phyloP scores from a whole-genome alignment of 768 basidiomycete species.

The Aureoboletus auriporus region DNA sequence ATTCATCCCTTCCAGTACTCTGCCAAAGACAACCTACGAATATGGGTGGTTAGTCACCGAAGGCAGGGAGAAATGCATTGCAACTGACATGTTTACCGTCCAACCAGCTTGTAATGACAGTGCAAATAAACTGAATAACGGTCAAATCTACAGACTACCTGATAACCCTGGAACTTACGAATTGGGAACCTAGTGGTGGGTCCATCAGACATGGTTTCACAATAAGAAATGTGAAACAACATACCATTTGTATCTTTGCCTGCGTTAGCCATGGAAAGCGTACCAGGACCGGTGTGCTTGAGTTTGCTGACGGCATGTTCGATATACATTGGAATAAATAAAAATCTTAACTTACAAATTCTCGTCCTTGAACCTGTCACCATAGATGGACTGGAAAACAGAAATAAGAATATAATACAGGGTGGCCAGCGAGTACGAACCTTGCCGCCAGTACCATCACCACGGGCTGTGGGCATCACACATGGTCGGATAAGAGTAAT shows the following conservation, averaged over 20 bases:
- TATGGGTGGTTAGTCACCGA: slow-evolving; percentile 4
- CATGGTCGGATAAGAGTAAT: slow-evolving; percentile 15
- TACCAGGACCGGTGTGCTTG: slow-evolving; percentile 84
- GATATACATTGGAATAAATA: background rate
- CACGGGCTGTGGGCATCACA: slow-evolving; percentile 49
- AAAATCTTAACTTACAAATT: slow-evolving; percentile 65
- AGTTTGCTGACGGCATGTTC: slow-evolving; percentile 66
- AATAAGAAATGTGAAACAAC: slow-evolving; percentile 1
- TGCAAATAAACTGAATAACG: slow-evolving; percentile 79
- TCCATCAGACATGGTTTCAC: background rate
- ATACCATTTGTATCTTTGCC: slow-evolving; percentile 89
- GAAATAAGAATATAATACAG: slow-evolving; percentile 1
- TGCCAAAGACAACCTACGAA: slow-evolving; percentile 84
- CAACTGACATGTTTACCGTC: slow-evolving; percentile 78
- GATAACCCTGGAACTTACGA: slow-evolving; percentile 46
- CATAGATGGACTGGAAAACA: slow-evolving; percentile 73
- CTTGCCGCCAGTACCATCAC: slow-evolving; percentile 91
- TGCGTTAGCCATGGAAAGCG: slow-evolving; percentile 93
- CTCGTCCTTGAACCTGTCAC: slow-evolving; percentile 88
- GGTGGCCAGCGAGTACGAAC: slow-evolving; percentile 32
- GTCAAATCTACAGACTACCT: background rate
- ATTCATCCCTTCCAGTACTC: slow-evolving; percentile 90
- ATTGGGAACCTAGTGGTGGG: slow-evolving; percentile 67
- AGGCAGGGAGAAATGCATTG: background rate
- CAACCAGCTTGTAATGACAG: slow-evolving; percentile 81